Evolutionary conservation across 495 filamentous ascomycete species (phyloP).

Genomic region (Pyrenula aspistea): DNA sequence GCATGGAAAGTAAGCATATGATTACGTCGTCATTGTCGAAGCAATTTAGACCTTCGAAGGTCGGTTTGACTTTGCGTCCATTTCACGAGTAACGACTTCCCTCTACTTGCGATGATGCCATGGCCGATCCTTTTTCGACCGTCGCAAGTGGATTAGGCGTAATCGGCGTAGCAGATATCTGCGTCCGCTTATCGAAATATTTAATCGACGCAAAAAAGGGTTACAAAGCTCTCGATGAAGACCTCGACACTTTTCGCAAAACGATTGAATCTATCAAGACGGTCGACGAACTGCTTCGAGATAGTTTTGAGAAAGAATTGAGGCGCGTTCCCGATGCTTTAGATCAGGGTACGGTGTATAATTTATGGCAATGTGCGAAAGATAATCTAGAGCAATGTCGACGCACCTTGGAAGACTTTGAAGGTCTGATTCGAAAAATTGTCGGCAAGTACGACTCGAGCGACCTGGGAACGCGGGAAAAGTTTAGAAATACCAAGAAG

Average conservation of each 20-base stretch:
- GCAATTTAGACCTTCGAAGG: no score
- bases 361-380: background rate
- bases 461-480: background rate
- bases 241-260: background rate
- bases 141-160: constrained; percentile 7
- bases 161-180: constrained; percentile 8
- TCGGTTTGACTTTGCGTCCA: no score
- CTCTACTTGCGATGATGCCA: no score
- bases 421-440: constrained; percentile 1
- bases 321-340: background rate
- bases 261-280: background rate
- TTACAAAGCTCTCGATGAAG: background rate
- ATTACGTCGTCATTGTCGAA: no score
- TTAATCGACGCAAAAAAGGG: constrained; percentile 1
- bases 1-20: no score
- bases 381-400: no score
- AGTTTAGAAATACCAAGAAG: background rate
- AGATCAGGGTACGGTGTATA: background rate
- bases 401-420: constrained; percentile 3
- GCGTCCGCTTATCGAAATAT: constrained; percentile 4
- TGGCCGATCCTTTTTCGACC: constrained; percentile 10
- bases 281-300: constrained; percentile 1
- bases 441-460: background rate
- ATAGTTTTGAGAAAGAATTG: background rate
- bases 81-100: no score